phyloP scores from a whole-genome alignment of 805 yeast species.

The Jamesozyma gamospora region DNA sequence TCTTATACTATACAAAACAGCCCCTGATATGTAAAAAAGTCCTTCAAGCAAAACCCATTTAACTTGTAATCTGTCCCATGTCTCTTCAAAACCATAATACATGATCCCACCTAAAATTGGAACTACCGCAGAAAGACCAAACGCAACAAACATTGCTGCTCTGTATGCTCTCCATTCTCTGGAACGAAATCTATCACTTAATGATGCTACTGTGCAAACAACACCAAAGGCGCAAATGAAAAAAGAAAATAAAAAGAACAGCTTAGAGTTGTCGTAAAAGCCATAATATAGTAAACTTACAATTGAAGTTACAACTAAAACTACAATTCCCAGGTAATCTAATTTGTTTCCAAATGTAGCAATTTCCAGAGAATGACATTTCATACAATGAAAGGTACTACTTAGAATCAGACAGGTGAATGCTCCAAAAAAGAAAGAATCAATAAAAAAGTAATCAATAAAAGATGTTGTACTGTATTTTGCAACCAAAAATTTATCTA shows the following conservation, averaged over 20 bases:
- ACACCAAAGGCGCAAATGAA: conserved; percentile 48
- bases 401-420: conserved; percentile 52
- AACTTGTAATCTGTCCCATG: conserved; percentile 44
- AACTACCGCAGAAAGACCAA: conserved; percentile 68
- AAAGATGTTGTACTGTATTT: conserved; percentile 34
- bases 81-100: conserved; percentile 40
- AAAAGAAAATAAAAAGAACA: conserved; percentile 31
- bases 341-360: conserved; percentile 54
- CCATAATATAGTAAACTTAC: conserved; percentile 41
- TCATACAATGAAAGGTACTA: conserved; percentile 55
- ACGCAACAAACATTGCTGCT: conserved; percentile 66
- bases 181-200: conserved; percentile 56
- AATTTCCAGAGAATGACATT: conserved; percentile 50
- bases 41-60: conserved; percentile 64
- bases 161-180: conserved; percentile 66
- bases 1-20: conserved; percentile 65
- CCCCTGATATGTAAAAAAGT: conserved; percentile 66
- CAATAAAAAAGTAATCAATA: conserved; percentile 31
- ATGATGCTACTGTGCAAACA: conserved; percentile 52
- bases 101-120: conserved; percentile 52
- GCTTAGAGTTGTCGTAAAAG: conserved; percentile 34
- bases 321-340: conserved; percentile 67
- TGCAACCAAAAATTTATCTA: conserved; percentile 27
- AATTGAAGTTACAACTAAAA: conserved; percentile 55
- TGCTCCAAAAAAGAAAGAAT: conserved; percentile 41